Evolutionary conservation across 768 basidiomycete species (phyloP), one percentile per base, ranked within the genome.

Genomic region (Dioszegia crocea): DNA sequence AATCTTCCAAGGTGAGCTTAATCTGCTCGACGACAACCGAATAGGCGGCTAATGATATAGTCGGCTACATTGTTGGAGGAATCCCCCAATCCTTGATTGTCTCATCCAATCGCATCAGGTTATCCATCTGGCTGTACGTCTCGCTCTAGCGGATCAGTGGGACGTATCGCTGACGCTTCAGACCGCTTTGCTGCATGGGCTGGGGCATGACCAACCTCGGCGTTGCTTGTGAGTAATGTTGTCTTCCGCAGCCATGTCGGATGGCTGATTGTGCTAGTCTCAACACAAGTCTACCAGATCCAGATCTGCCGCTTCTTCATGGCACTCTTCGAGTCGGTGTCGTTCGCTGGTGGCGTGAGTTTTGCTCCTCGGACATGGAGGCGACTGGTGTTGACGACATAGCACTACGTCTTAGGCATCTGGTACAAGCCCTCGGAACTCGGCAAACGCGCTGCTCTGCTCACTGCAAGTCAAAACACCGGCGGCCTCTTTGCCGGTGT

Each of bases 341-440:
- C 86, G 1, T 88, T 88, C 21, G 49, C 49, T 39, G 55, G 45
- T 9, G 55, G 55, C 6, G 40, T 38, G 47, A 33, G 55, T 70
- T 86, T 12, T 56, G 17, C 30, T 31, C 27, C 86, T 5, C 50
- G n/a, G n/a, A 16, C 31, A 8, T 21, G 33, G 5, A 36, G 3
- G 17, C 86, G 85, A 23, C 36, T 83, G 84, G 29, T n/a, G 40
- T 23, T 30, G 27, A 47, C 21, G 24, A 3, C 9, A n/a, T 29
- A 27, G 16, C 84, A 86, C 64, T 86, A 86, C 66, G 79, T 87
- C 62, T 83, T 88, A 17, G 86, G 87, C 43, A 85, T 85, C 16
- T 88, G 86, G 87, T 87, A 87, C 72, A 86, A 83, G 67, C 80
- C 82, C 2, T 77, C 78, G n/a, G 87, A 88, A 74, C 79, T 88